These are phyloP conservation scores for Jamesozyma rosinii DNA, from an alignment of 805 yeast genomes.

Conservation along the genomic window DNA sequence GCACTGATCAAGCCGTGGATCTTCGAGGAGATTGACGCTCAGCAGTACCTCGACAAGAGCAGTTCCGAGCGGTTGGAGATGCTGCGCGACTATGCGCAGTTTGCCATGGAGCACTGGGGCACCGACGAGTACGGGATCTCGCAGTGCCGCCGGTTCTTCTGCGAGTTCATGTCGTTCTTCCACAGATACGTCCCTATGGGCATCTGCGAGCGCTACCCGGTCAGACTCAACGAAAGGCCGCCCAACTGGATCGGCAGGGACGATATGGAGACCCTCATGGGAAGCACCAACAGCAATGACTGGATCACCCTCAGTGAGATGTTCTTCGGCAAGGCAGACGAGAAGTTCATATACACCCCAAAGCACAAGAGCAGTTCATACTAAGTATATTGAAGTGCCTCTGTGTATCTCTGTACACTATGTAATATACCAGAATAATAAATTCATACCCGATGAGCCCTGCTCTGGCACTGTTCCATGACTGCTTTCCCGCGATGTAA, in stretches of 20 bases:
- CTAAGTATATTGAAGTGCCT: too few species aligned
- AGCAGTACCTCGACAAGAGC: conserved; percentile 82
- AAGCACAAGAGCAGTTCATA: conserved; percentile 90
- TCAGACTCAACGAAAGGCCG: conserved; percentile 86
- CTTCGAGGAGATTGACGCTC: conserved; percentile 85
- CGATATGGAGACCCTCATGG: conserved; percentile 84
- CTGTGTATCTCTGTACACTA: too few species aligned
- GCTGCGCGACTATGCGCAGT: conserved; percentile 57
- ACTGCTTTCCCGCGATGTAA: background rate
- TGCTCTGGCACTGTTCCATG: too few species aligned
- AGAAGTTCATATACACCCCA: conserved; percentile 70
- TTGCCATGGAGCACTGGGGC: conserved; percentile 95
- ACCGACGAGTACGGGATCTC: conserved; percentile 90
- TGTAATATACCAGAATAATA: too few species aligned
- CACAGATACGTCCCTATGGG: conserved; percentile 94
- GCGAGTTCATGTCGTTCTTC: conserved; percentile 90
- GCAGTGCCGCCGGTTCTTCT: conserved; percentile 77
- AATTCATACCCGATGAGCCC: too few species aligned
- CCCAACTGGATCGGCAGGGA: conserved; percentile 88
- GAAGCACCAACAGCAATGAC: conserved; percentile 75
- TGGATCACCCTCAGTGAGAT: conserved; percentile 94
- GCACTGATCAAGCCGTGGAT: conserved; percentile 98
- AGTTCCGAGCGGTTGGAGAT: conserved; percentile 83
- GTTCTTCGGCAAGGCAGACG: conserved; percentile 83
- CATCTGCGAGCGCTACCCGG: conserved; percentile 78